phyloP scores from a whole-genome alignment of 345 rosid genomes.

The Theobroma cacao region DNA sequence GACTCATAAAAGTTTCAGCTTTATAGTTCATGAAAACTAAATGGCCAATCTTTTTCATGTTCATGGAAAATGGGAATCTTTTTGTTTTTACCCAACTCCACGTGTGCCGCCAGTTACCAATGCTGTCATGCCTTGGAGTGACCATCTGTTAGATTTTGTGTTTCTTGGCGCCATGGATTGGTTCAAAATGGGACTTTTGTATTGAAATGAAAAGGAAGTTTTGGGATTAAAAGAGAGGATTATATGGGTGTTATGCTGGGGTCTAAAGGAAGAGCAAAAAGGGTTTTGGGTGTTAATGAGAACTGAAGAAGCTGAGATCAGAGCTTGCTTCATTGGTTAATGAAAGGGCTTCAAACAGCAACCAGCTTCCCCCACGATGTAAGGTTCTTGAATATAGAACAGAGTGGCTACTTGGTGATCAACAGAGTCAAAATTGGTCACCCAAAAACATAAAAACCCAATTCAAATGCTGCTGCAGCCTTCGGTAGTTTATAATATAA shows the following conservation, averaged over 20 bases:
- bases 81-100: slow-evolving; percentile 43
- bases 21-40: background rate
- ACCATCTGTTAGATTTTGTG: slow-evolving; percentile 33
- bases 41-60: background rate
- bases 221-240: background rate
- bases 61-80: background rate
- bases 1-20: background rate
- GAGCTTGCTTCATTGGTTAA: slow-evolving; percentile 3
- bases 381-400: background rate
- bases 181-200: slow-evolving; percentile 1
- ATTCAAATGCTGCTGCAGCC: too few species aligned
- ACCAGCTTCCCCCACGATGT: background rate
- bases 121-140: slow-evolving; percentile 41
- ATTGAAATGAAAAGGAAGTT: slow-evolving; percentile 1
- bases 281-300: background rate
- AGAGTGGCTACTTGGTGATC: background rate
- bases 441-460: too few species aligned
- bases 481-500: too few species aligned
- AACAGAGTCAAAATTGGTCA: background rate
- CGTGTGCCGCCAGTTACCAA: slow-evolving; percentile 54
- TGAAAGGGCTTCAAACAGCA: background rate
- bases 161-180: background rate
- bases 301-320: background rate
- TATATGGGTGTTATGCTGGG: background rate
- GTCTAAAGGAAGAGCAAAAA: background rate